Conservation (phyloP, 1,284 basidiomycete species). For the Neotropicomus parvogracilis region DNA sequence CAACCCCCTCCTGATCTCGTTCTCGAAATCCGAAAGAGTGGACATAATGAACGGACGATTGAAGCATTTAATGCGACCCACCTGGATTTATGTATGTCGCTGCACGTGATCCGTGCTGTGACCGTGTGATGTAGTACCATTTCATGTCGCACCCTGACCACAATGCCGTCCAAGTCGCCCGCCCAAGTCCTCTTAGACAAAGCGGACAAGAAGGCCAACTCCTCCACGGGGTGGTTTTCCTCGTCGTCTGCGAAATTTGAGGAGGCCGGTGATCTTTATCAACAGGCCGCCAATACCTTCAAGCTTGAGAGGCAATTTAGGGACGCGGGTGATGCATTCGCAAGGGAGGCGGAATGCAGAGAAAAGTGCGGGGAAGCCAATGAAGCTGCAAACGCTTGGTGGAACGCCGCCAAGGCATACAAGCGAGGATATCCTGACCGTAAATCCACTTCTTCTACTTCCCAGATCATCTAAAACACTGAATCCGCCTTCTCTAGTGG, state of each 20-base stretch:
- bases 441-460: conserved; percentile 31
- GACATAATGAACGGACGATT: conserved; percentile 36
- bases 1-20: conserved; percentile 43
- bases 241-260: conserved; percentile 80
- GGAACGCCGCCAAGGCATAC: conserved; percentile 93
- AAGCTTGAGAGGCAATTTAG: conserved; percentile 92
- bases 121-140: neutral
- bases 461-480: conserved; percentile 11
- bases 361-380: conserved; percentile 82
- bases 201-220: conserved; percentile 88
- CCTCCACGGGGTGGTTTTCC: conserved; percentile 84
- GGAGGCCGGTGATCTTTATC: conserved; percentile 92
- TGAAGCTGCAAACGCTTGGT: conserved; percentile 95
- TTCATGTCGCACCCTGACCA: conserved; percentile 10
- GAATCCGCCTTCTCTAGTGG: conserved; percentile 54
- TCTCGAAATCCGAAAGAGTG: conserved; percentile 31
- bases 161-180: conserved; percentile 43
- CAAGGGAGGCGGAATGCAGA: conserved; percentile 88
- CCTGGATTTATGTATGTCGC: neutral
- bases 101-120: conserved; percentile 22
- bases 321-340: conserved; percentile 85
- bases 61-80: neutral
- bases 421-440: conserved; percentile 84
- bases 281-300: conserved; percentile 93
- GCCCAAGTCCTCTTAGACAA: conserved; percentile 74